A percentile compares a stretch with the other conserved stretches of the same genome.
These are phyloP conservation scores for Melocanna baccifera DNA, from an alignment of 176 grass and related monocot genomes.

Conservation along the genomic window DNA sequence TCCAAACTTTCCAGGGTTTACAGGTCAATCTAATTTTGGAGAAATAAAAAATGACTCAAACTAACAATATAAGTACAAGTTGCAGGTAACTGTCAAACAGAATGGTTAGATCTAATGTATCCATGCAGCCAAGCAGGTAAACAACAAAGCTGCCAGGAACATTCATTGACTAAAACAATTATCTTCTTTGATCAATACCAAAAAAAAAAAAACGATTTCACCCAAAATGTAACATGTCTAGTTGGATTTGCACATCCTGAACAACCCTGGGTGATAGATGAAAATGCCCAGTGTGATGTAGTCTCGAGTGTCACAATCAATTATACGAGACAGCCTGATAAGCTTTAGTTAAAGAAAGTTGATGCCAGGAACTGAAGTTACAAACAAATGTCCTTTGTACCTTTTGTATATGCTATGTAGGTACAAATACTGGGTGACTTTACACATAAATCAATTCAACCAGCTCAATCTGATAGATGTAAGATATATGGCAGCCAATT, in stretches of 20 bases:
- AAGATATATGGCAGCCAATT: not conserved
- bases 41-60: not conserved
- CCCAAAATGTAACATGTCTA: not conserved
- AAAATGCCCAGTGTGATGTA: not conserved
- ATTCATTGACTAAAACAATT: not conserved
- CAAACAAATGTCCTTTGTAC: not conserved
- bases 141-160: not conserved
- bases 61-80: slow-evolving; percentile 1
- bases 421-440: not conserved
- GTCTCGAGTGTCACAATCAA: not conserved
- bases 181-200: not conserved
- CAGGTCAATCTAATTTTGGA: not conserved
- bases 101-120: not conserved
- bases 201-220: not conserved
- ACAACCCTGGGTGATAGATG: not conserved
- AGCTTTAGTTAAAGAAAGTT: not conserved
- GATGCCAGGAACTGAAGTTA: not conserved
- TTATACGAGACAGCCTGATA: not conserved
- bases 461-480: not conserved
- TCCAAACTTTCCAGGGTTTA: not conserved
- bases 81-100: not conserved
- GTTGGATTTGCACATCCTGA: not conserved
- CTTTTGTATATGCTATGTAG: not conserved
- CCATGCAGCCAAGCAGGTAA: not conserved
- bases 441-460: not conserved